phyloP scores from a whole-genome alignment of 345 rosid genomes.

The Eucalyptus brandiana region DNA sequence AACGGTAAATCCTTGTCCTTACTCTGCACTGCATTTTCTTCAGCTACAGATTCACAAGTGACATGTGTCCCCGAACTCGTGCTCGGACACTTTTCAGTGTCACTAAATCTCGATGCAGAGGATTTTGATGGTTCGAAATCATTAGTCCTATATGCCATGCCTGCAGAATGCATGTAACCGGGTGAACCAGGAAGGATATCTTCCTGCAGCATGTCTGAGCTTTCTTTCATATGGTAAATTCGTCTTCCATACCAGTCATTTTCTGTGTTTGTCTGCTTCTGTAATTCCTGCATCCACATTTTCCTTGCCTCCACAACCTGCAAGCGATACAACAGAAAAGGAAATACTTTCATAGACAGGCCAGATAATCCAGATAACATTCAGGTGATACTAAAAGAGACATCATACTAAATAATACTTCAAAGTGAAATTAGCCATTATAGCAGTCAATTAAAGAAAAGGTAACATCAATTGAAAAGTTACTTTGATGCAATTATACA shows the following conservation, averaged over 20 bases:
- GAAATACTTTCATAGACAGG: not conserved
- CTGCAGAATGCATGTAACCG: slow-evolving; percentile 4
- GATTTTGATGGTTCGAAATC: slow-evolving; percentile 20
- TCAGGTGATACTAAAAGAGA: not conserved
- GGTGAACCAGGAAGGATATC: slow-evolving; percentile 10
- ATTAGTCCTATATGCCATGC: slow-evolving; percentile 9
- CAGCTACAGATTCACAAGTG: slow-evolving; percentile 53
- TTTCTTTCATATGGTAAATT: slow-evolving; percentile 7
- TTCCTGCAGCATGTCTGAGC: slow-evolving; percentile 1
- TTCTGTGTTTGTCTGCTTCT: slow-evolving; percentile 40
- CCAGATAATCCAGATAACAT: not conserved
- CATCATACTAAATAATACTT: not conserved
- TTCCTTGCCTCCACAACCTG: slow-evolving; percentile 84
- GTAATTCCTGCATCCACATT: slow-evolving; percentile 64
- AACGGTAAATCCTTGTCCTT: slow-evolving; percentile 13
- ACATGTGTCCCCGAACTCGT: slow-evolving; percentile 35
- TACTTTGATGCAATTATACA: not conserved
- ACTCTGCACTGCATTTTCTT: slow-evolving; percentile 26
- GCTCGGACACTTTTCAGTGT: slow-evolving; percentile 48
- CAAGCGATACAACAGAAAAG: not conserved
- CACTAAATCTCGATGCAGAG: slow-evolving; percentile 21
- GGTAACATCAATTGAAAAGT: not conserved
- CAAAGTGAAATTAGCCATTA: not conserved
- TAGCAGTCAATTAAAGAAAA: not conserved
- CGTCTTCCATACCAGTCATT: slow-evolving; percentile 30